Evolutionary conservation across 2,329 filamentous ascomycete genomes (phyloP).

Genomic region (Cladophialophora exuberans): DNA sequence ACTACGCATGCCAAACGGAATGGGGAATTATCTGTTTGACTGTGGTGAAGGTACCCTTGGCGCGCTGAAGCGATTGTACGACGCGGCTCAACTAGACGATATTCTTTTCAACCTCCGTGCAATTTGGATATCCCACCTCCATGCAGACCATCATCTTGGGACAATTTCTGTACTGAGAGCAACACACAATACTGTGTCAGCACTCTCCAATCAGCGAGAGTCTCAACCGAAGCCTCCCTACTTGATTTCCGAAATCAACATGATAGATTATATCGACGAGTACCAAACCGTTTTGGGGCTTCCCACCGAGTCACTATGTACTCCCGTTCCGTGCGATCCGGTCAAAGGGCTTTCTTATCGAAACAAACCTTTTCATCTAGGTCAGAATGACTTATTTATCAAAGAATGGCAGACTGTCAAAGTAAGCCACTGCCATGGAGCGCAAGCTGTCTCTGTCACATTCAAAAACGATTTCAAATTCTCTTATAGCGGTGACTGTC

Average conservation of each 20-base stretch:
- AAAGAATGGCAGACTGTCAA: constrained; percentile 63
- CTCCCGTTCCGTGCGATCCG: constrained; percentile 53
- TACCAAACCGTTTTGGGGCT: constrained; percentile 63
- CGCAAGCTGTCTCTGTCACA: constrained; percentile 76
- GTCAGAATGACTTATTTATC: constrained; percentile 21
- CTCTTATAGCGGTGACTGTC: constrained; percentile 92
- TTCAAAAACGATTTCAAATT: constrained; percentile 82
- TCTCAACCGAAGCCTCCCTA: constrained; percentile 37
- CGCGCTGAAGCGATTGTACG: constrained; percentile 76
- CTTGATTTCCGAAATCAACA: constrained; percentile 70
- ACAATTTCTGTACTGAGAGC: constrained; percentile 69
- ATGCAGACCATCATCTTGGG: constrained; percentile 95
- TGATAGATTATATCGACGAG: constrained; percentile 78
- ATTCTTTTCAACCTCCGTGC: constrained; percentile 77
- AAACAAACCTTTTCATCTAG: constrained; percentile 22
- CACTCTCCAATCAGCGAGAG: constrained; percentile 1
- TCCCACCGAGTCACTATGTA: constrained; percentile 39
- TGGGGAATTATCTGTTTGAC: constrained; percentile 89
- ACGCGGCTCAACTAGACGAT: constrained; percentile 64
- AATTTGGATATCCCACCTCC: constrained; percentile 93
- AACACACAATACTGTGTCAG: constrained; percentile 7
- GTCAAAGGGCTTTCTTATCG: constrained; percentile 21
- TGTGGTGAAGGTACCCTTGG: constrained; percentile 91
- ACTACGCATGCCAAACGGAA: constrained; percentile 72
- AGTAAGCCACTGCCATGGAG: constrained; percentile 78